Conservation (phyloP, 2,329 filamentous ascomycete genomes). For the Arthrobotrys conoides region DNA sequence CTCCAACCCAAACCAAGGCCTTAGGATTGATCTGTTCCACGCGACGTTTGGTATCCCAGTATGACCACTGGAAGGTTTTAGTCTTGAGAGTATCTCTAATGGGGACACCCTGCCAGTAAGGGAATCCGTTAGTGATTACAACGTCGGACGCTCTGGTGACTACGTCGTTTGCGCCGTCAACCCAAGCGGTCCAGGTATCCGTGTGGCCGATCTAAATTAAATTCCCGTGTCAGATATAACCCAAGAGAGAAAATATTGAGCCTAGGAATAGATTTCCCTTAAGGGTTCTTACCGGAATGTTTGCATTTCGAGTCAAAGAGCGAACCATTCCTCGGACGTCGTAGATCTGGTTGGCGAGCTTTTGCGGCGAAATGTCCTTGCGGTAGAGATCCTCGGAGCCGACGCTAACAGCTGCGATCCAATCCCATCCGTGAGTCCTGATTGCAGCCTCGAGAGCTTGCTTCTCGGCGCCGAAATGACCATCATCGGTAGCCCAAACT, state of each 20-base stretch:
- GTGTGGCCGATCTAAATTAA: slow-evolving; percentile 74
- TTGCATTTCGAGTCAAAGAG: slow-evolving; percentile 4
- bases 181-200: slow-evolving; percentile 78
- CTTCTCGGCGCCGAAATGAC: slow-evolving; percentile 75
- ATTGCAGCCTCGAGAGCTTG: slow-evolving; percentile 70
- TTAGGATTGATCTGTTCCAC: slow-evolving; percentile 74
- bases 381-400: slow-evolving; percentile 80
- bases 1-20: slow-evolving; percentile 77
- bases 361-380: slow-evolving; percentile 36
- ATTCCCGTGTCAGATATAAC: slow-evolving; percentile 63
- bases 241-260: no score
- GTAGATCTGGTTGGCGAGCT: slow-evolving; percentile 47
- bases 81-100: slow-evolving; percentile 74
- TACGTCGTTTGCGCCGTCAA: slow-evolving; percentile 73
- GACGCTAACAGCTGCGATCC: slow-evolving; percentile 78
- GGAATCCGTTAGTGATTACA: slow-evolving; percentile 57
- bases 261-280: slow-evolving; percentile 62
- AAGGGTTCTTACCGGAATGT: slow-evolving; percentile 62
- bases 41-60: slow-evolving; percentile 68
- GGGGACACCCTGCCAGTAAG: slow-evolving; percentile 63
- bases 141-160: slow-evolving; percentile 67
- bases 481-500: slow-evolving; percentile 73
- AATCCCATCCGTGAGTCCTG: slow-evolving; percentile 66
- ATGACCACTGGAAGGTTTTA: slow-evolving; percentile 49
- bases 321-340: slow-evolving; percentile 72